Base-by-base conservation (phyloP, 805 yeast species). In the Wickerhamomyces tratensis region DNA sequence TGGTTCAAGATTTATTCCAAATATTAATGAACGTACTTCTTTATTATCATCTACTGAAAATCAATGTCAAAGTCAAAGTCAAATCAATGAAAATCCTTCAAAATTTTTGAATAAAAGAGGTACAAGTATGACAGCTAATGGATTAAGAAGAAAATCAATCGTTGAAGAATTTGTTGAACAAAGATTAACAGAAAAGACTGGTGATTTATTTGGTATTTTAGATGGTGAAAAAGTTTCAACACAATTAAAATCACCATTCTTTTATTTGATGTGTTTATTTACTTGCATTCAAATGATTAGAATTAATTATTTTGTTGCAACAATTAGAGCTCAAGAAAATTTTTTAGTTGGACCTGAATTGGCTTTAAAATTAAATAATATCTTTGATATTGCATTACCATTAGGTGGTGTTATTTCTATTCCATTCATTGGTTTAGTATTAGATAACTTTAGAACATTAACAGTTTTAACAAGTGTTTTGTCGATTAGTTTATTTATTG, bases 241-340 rank as follows among this genome's bases (percentile, higher is more conserved):
- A 33, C 86, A 79, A 53, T 63, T 78, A 46, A 62, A 57, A 38
- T 58, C 65, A 7, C 67, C 83, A 5, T 87, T 96, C 93, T 91
- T 88, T 58, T 55, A 70, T 39, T 62, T 88, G 43, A 83, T 87
- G 84, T 75, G 86, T 26, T 56, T 76, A 2, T 86, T 88, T 60
- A 84, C 96, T 6, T 75, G 89, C 3, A 73, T 89, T 44, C 94
- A 87, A 61, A 89, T 89, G 96, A 71, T 91, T 37, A 71, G 97
- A 58, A 82, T 89, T 51, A 89, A 89, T 65, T 91, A 86, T 61
- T 91, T 87, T 62, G 93, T 89, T 42, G 97, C 96, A 8, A 86
- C 97, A 2, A 68, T 89, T 33, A 76, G 79, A 54, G 67, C 95
- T 0, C 97, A 89, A 64, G 94, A 87, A 67, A 72, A 71, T 26